Evolutionary conservation across 768 basidiomycete genomes (phyloP), one percentile per base, ranked within the genome.

Genomic region (Rhodocollybia butyracea): DNA sequence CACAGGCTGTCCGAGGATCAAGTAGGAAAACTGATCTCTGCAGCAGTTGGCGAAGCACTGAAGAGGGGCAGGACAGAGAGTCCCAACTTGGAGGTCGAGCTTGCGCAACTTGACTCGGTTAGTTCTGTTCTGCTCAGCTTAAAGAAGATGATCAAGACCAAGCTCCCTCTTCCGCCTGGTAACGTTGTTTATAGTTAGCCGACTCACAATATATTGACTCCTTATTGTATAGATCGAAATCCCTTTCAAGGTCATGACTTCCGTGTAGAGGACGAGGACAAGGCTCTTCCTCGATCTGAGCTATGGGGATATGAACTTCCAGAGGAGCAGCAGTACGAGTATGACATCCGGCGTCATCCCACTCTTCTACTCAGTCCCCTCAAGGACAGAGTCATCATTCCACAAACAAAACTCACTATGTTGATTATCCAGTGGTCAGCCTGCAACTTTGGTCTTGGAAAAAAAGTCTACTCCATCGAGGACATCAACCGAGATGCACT

Each of bases 321-420:
- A 11, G 36, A 47, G 30, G 46, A 55, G 8, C 32, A 46, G 36
- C 47, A 48, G 41, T 63, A 63, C 29, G 61, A 63, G 46, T 63
- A 54, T 52, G 62, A 63, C 31, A 46, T 62, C n/a, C 55, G 55
- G 7, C 54, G 55, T 17, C 62, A 63, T 29, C 62, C 62, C 7
- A 27, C 36, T 21, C 46, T 62, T 26, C 55, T 63, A 4, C 76
- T 91, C 27, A 78, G 83, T 57, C 81, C 82, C 0, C 66, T 73
- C 4, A 85, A 87, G 66, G 88, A 83, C 38, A 83, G 51, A 40
- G 61, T 62, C 24, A 53, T 63, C 29, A 60, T 63, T n/a, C 62
- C 62, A 11, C 62, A 62, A 46, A 63, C 59, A 17, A 63, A 63
- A 42, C 47, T 63, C n/a, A 56, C 61, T 1, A 43, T 63, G 1